phyloP scores from a whole-genome alignment of 2,329 filamentous ascomycete genomes.

The Bipolaris zeicola region DNA sequence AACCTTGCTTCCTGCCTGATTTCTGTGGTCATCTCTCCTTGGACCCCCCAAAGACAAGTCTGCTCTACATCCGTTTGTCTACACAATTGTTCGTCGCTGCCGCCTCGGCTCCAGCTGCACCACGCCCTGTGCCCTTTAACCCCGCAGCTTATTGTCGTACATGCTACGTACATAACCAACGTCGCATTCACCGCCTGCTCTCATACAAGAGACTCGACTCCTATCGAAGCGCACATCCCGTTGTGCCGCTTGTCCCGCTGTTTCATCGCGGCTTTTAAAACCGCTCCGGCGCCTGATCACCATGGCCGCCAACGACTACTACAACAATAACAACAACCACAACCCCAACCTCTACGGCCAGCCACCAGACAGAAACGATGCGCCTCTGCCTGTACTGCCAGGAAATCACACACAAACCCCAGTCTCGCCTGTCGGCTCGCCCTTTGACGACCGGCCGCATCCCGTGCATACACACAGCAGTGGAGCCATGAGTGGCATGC shows the following conservation, averaged over 20 bases:
- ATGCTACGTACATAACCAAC: conserved; percentile 1
- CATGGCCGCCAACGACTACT: conserved; percentile 66
- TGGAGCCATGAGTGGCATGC: conserved; percentile 61
- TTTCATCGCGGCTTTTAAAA: not conserved
- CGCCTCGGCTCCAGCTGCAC: conserved; percentile 2
- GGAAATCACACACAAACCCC: conserved; percentile 33
- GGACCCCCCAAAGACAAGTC: not conserved
- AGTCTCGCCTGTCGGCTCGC: conserved; percentile 42
- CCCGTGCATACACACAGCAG: conserved; percentile 41
- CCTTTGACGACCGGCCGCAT: conserved; percentile 51
- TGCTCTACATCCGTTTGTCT: not conserved
- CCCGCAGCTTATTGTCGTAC: conserved; percentile 8
- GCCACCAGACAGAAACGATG: conserved; percentile 38
- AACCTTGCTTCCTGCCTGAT: not conserved
- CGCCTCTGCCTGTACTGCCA: conserved; percentile 45
- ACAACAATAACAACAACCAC: conserved; percentile 55
- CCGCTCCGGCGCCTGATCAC: conserved; percentile 5
- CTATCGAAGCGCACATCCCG: not conserved
- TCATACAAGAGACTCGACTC: not conserved
- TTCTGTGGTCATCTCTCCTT: not conserved
- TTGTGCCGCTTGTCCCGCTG: not conserved
- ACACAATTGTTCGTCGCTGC: conserved; percentile 1
- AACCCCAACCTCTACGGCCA: conserved; percentile 61
- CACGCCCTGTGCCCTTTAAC: conserved; percentile 7
- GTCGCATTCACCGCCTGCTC: not conserved